A percentile compares a stretch with the other conserved stretches of the same genome.
These are phyloP conservation scores for Adansonia grandidieri DNA, from an alignment of 441 rosid species.

Conservation along the genomic window DNA sequence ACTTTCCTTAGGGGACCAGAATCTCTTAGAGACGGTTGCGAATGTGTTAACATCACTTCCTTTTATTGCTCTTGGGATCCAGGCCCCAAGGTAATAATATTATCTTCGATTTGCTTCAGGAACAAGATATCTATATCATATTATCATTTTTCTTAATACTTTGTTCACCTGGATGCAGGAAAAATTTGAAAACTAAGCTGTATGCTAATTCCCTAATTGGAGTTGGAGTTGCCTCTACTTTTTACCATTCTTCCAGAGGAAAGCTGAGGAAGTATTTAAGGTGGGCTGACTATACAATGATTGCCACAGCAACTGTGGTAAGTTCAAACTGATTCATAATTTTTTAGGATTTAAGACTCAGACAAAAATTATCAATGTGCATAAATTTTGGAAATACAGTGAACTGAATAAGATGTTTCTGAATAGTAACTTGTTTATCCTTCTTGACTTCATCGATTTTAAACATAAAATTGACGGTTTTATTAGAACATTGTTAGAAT, in stretches of 20 bases:
- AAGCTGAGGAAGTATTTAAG: slow-evolving; percentile 70
- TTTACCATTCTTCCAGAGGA: slow-evolving; percentile 93
- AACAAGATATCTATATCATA: neutral
- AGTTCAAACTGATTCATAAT: slow-evolving; percentile 29
- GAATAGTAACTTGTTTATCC: neutral
- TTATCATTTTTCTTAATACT: slow-evolving; percentile 18
- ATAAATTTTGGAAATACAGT: neutral
- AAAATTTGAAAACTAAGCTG: slow-evolving; percentile 65
- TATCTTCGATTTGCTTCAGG: slow-evolving; percentile 25
- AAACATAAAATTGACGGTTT: neutral
- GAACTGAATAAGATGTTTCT: slow-evolving; percentile 6
- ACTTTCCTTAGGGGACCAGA: slow-evolving; percentile 62
- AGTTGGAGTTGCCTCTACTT: slow-evolving; percentile 85
- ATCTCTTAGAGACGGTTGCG: slow-evolving; percentile 67
- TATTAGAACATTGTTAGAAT: neutral
- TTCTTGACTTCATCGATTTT: neutral
- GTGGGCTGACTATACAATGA: slow-evolving; percentile 95
- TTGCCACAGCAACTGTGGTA: slow-evolving; percentile 84
- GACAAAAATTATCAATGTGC: neutral
- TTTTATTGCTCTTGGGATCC: slow-evolving; percentile 82
- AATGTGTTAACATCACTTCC: slow-evolving; percentile 95
- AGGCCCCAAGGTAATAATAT: slow-evolving; percentile 76
- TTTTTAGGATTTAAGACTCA: neutral
- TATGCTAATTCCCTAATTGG: slow-evolving; percentile 96
- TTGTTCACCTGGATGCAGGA: slow-evolving; percentile 49